phyloP scores from a whole-genome alignment of 192 early-diverging fungal genomes.

The Coemansia furcata region DNA sequence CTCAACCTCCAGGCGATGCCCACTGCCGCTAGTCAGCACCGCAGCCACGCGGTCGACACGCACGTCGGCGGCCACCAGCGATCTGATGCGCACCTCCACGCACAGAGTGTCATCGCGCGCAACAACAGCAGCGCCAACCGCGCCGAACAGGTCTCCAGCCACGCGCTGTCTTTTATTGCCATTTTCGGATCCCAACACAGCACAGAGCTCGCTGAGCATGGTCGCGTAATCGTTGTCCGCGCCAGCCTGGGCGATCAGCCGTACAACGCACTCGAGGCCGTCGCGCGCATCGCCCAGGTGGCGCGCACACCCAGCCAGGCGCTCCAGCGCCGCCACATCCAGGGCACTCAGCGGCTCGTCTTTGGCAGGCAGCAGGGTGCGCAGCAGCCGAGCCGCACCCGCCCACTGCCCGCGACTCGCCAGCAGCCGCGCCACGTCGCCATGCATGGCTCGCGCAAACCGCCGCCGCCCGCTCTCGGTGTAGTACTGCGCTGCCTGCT shows the following conservation, averaged over 20 bases:
- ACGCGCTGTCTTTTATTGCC: not conserved
- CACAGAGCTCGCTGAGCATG: slow-evolving; percentile 20
- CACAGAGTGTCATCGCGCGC: slow-evolving; percentile 6
- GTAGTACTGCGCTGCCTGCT: slow-evolving; percentile 53
- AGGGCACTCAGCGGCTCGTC: slow-evolving; percentile 3
- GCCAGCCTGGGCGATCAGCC: slow-evolving; percentile 17
- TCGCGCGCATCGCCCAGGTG: slow-evolving; percentile 11
- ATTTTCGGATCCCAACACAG: not conserved
- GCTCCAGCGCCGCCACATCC: slow-evolving; percentile 23
- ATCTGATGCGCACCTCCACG: slow-evolving; percentile 4
- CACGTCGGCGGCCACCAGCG: slow-evolving; percentile 2
- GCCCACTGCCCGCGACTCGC: slow-evolving; percentile 31
- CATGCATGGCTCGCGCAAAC: slow-evolving; percentile 41
- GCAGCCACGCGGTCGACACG: slow-evolving; percentile 15
- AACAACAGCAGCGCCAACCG: not conserved
- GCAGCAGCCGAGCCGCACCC: slow-evolving; percentile 27
- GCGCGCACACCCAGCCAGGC: slow-evolving; percentile 39
- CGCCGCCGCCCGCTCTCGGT: slow-evolving; percentile 39
- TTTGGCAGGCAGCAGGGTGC: slow-evolving; percentile 18
- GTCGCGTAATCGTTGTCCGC: slow-evolving; percentile 3
- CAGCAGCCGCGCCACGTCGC: slow-evolving; percentile 44
- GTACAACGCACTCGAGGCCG: slow-evolving; percentile 19
- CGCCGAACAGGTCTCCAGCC: slow-evolving; percentile 5
- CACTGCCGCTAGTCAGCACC: slow-evolving; percentile 5
- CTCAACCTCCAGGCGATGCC: slow-evolving; percentile 22